Conservation (phyloP, 768 basidiomycete genomes). For the Lepiota subincarnata region DNA sequence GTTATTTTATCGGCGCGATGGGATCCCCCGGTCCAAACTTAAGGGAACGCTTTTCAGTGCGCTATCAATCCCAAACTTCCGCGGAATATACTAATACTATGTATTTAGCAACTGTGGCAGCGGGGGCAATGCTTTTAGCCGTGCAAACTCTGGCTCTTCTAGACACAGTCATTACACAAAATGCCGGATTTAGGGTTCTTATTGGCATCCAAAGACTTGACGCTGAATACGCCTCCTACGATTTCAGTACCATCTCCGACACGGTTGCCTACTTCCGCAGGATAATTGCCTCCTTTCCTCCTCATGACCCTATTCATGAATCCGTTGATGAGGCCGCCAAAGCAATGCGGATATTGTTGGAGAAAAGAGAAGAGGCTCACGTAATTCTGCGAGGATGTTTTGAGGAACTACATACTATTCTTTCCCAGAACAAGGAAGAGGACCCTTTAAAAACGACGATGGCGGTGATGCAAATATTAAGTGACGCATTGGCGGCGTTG, state of each 20-base stretch:
- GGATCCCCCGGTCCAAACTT: constrained; percentile 30
- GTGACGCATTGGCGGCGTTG: constrained; percentile 19
- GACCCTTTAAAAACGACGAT: constrained; percentile 19
- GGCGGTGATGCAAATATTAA: constrained; percentile 20
- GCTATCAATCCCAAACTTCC: constrained; percentile 3
- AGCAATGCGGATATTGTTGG: constrained; percentile 21
- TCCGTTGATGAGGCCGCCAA: constrained; percentile 21
- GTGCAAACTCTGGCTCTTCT: constrained; percentile 10
- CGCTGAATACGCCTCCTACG: constrained; percentile 20
- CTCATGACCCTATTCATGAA: constrained; percentile 14
- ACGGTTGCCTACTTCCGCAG: constrained; percentile 23
- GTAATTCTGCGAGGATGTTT: constrained; percentile 21
- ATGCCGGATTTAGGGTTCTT: constrained; percentile 25
- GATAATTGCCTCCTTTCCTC: constrained; percentile 17
- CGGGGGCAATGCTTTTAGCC: neutral
- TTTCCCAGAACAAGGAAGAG: constrained; percentile 20
- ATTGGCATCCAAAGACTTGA: constrained; percentile 28
- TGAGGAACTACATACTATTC: constrained; percentile 25
- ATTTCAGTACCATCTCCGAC: constrained; percentile 22
- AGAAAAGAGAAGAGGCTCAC: constrained; percentile 22
- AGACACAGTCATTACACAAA: constrained; percentile 24
- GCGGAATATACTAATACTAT: neutral
- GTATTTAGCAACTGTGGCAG: constrained; percentile 7
- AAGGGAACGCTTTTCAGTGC: constrained; percentile 30
- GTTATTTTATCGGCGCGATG: constrained; percentile 31